A percentile compares a stretch with the other conserved stretches of the same genome.
Conservation (phyloP, 306 rosid genomes). For the Casuarina cunninghamiana region DNA sequence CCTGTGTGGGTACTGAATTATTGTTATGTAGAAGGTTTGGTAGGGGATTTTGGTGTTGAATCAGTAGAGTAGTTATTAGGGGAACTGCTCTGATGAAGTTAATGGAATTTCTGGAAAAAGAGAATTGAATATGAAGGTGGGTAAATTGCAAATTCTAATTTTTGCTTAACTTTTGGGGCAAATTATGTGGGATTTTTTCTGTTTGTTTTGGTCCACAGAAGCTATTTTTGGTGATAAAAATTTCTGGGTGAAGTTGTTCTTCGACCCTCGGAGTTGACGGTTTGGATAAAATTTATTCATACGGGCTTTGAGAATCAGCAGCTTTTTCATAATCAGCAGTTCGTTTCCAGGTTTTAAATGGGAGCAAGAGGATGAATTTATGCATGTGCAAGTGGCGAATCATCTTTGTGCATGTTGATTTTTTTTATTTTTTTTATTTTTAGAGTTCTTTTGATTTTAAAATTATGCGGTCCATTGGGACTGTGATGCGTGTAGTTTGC, state of each 20-base stretch:
- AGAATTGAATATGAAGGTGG: not conserved
- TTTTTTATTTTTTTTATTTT: not conserved
- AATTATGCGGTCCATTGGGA: not conserved
- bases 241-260: not conserved
- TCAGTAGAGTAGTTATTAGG: not conserved
- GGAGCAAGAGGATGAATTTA: not conserved
- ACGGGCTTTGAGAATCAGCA: no score
- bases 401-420: not conserved
- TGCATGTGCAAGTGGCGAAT: not conserved
- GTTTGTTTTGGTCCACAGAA: not conserved
- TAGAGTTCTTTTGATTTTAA: not conserved
- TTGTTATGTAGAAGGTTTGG: not conserved
- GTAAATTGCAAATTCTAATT: not conserved
- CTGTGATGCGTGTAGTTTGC: not conserved
- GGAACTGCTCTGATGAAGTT: not conserved
- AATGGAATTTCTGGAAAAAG: not conserved
- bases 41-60: no score
- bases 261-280: not conserved
- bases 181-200: not conserved
- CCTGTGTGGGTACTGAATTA: not conserved
- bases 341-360: not conserved
- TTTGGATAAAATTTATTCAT: no score
- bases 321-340: not conserved
- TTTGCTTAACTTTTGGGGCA: not conserved
- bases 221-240: no score